Evolutionary conservation across 2,329 filamentous ascomycete genomes (phyloP).

Genomic region (Sporothrix phasma): DNA sequence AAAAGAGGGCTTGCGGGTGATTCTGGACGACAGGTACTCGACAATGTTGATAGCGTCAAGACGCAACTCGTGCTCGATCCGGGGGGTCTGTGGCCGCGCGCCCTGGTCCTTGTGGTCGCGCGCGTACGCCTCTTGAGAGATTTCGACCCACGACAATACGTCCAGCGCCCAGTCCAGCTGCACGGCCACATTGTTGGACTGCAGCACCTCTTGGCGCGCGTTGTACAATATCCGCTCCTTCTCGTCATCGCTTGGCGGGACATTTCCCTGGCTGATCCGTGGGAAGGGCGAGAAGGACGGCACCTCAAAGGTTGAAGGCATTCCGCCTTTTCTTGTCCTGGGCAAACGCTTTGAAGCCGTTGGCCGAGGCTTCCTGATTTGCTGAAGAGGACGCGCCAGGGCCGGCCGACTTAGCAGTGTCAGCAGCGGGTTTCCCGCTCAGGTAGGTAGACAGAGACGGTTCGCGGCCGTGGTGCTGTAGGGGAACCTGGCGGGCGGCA

Average conservation of each 20-base stretch:
- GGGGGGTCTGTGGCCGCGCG: constrained; percentile 65
- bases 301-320: constrained; percentile 36
- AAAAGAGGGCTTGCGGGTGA: constrained; percentile 89
- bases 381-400: constrained; percentile 17
- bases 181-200: constrained; percentile 91
- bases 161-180: constrained; percentile 96
- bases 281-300: constrained; percentile 91
- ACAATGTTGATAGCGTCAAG: constrained; percentile 88
- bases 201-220: constrained; percentile 72
- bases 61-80: constrained; percentile 78
- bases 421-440: constrained; percentile 22
- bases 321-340: constrained; percentile 30
- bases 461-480: constrained; percentile 33
- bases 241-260: constrained; percentile 88
- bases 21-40: constrained; percentile 81
- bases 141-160: constrained; percentile 78
- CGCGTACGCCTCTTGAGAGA: constrained; percentile 64
- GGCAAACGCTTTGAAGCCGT: constrained; percentile 33
- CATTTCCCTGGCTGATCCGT: constrained; percentile 72
- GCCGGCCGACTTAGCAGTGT: constrained; percentile 18
- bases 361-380: constrained; percentile 5
- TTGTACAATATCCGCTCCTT: constrained; percentile 84
- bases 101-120: constrained; percentile 44
- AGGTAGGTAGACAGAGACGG: constrained; percentile 34
- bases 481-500: not conserved